Percentiles rank a stretch among this genome's conserved stretches.
These are phyloP conservation scores for Ophiostoma piceae DNA, from an alignment of 2,329 filamentous ascomycete genomes.

Conservation along the genomic window DNA sequence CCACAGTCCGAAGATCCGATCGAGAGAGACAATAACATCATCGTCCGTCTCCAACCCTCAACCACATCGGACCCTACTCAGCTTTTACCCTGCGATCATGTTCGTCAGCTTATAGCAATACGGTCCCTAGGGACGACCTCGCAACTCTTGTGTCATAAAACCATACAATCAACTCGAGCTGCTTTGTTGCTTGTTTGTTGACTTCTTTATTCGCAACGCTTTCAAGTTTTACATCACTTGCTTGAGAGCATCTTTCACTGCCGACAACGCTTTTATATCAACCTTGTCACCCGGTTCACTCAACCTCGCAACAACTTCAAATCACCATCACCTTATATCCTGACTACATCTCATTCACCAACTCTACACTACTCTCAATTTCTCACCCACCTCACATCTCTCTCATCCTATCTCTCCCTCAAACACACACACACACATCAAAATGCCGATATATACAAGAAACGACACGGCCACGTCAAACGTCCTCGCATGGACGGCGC, in stretches of 20 bases:
- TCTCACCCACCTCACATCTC: background rate
- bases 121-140: slow-evolving; percentile 44
- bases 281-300: background rate
- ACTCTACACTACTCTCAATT: background rate
- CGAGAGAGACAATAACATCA: slow-evolving; percentile 3
- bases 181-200: slow-evolving; percentile 14
- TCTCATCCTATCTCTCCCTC: background rate
- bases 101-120: slow-evolving; percentile 33
- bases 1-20: background rate
- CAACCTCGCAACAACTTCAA: background rate
- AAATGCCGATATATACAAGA: slow-evolving; percentile 33
- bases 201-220: slow-evolving; percentile 1
- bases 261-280: background rate
- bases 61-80: slow-evolving; percentile 5
- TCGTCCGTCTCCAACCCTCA: background rate
- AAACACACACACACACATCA: slow-evolving; percentile 15
- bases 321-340: background rate
- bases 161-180: background rate
- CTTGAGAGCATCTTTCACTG: background rate
- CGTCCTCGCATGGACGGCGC: slow-evolving; percentile 44
- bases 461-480: slow-evolving; percentile 39
- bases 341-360: background rate
- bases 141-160: slow-evolving; percentile 20
- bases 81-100: slow-evolving; percentile 30
- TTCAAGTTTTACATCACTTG: background rate